phyloP scores from a whole-genome alignment of 2,329 filamentous ascomycete genomes.

The Aspergillus brunneoviolaceus region DNA sequence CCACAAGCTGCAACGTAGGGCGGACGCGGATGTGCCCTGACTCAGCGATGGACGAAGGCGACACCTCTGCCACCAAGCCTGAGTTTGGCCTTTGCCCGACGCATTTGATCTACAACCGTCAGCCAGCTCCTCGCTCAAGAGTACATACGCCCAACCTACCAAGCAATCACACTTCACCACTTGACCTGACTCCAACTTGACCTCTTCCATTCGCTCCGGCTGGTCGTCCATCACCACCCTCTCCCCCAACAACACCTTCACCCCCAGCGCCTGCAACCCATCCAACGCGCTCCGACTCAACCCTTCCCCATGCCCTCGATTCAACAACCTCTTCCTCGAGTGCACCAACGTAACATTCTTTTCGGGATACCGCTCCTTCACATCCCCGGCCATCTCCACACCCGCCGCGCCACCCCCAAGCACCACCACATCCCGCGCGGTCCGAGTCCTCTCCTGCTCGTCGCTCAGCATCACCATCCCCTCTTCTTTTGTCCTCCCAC shows the following conservation, averaged over 20 bases:
- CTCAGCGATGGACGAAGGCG: slow-evolving; percentile 46
- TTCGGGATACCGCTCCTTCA: slow-evolving; percentile 4
- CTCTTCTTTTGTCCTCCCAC: not conserved
- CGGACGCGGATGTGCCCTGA: slow-evolving; percentile 56
- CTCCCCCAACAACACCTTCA: slow-evolving; percentile 55
- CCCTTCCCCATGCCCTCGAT: slow-evolving; percentile 46
- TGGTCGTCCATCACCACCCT: slow-evolving; percentile 22
- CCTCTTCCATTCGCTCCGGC: slow-evolving; percentile 28
- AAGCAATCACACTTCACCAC: slow-evolving; percentile 50
- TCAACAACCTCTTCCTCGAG: slow-evolving; percentile 55
- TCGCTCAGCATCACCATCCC: not conserved
- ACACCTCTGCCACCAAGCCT: slow-evolving; percentile 26
- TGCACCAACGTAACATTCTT: slow-evolving; percentile 10
- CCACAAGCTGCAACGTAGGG: slow-evolving; percentile 57
- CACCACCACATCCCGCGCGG: slow-evolving; percentile 1
- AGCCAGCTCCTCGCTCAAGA: too few species aligned
- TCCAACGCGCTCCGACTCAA: slow-evolving; percentile 42
- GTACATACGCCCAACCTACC: slow-evolving; percentile 37
- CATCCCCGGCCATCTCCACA: slow-evolving; percentile 9
- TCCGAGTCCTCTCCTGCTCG: not conserved
- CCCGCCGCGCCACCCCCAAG: slow-evolving; percentile 11
- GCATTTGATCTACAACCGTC: too few species aligned
- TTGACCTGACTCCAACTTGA: slow-evolving; percentile 50
- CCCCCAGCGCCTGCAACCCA: slow-evolving; percentile 48
- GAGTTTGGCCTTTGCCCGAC: too few species aligned